Conservation (phyloP, 2,329 filamentous ascomycete species). For the Aspergillus sp. region DNA sequence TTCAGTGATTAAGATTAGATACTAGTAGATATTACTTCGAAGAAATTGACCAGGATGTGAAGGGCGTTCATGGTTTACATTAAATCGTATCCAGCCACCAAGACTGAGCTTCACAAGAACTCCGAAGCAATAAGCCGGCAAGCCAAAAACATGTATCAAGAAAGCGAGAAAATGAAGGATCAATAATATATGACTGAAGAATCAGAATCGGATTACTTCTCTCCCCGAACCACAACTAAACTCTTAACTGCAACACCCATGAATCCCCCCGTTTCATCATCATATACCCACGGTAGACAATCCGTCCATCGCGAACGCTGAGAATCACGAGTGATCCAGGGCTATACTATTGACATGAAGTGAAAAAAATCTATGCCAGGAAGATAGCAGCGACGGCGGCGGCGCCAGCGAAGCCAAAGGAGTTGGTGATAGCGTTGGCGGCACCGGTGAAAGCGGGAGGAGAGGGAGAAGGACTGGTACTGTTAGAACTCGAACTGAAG, state of each 20-base stretch:
- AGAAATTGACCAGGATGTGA: constrained; percentile 19
- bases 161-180: constrained; percentile 16
- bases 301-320: constrained; percentile 8
- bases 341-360: constrained; percentile 36
- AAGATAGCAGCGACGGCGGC: constrained; percentile 38
- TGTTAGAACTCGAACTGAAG: constrained; percentile 1
- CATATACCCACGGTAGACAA: constrained; percentile 9
- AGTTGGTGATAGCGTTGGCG: constrained; percentile 33
- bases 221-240: constrained; percentile 29
- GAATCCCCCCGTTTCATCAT: constrained; percentile 7
- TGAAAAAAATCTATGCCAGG: constrained; percentile 37
- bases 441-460: constrained; percentile 35
- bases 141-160: constrained; percentile 21
- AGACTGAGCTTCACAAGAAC: constrained; percentile 28
- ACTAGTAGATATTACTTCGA: constrained; percentile 19
- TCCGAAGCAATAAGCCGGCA: constrained; percentile 28
- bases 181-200: constrained; percentile 23
- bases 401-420: constrained; percentile 37
- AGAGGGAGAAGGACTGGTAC: constrained; percentile 24
- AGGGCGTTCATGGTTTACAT: constrained; percentile 34
- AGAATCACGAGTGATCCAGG: constrained; percentile 28
- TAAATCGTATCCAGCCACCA: constrained; percentile 32
- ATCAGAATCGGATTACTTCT: constrained; percentile 30
- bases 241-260: constrained; percentile 9
- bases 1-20: constrained; percentile 7